Percentiles rank a stretch among this genome's conserved stretches.
Conservation (phyloP, 257 asterid genomes). For the Jaltomata sinuosa region DNA sequence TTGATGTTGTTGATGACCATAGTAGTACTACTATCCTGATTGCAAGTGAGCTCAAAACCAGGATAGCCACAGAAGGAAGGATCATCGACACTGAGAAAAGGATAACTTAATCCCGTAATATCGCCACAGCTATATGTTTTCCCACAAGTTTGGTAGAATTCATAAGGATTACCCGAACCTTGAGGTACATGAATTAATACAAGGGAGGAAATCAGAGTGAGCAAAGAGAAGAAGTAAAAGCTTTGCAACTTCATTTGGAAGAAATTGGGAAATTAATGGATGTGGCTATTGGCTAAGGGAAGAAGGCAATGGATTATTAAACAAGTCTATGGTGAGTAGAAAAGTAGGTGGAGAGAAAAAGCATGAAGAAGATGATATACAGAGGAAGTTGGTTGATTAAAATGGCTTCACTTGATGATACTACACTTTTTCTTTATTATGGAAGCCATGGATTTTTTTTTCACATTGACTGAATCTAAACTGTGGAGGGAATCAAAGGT, state of each 20-base stretch:
- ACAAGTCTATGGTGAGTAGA: slow-evolving; percentile 12
- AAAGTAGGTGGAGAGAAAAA: neutral
- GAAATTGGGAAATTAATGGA: neutral
- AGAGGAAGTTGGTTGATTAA: slow-evolving; percentile 3
- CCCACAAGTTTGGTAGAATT: slow-evolving; percentile 28
- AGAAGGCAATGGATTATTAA: neutral
- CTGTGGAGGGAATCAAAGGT: neutral
- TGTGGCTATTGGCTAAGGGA: neutral
- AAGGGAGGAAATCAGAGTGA: slow-evolving; percentile 6
- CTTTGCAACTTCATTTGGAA: slow-evolving; percentile 29
- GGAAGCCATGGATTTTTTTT: slow-evolving; percentile 1
- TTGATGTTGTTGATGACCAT: slow-evolving; percentile 24
- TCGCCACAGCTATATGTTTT: slow-evolving; percentile 45
- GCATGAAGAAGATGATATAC: slow-evolving; percentile 4
- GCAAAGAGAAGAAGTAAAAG: slow-evolving; percentile 9
- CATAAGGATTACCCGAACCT: slow-evolving; percentile 11
- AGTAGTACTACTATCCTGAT: slow-evolving; percentile 18
- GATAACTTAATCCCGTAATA: slow-evolving; percentile 37
- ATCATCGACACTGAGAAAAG: slow-evolving; percentile 37
- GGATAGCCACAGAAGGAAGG: slow-evolving; percentile 71
- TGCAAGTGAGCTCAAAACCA: slow-evolving; percentile 37
- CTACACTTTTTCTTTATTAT: neutral
- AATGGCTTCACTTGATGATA: slow-evolving; percentile 1
- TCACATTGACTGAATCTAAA: neutral
- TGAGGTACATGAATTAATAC: slow-evolving; percentile 11